Conservation (phyloP, 768 basidiomycete species). For the Amanita phalloides region DNA sequence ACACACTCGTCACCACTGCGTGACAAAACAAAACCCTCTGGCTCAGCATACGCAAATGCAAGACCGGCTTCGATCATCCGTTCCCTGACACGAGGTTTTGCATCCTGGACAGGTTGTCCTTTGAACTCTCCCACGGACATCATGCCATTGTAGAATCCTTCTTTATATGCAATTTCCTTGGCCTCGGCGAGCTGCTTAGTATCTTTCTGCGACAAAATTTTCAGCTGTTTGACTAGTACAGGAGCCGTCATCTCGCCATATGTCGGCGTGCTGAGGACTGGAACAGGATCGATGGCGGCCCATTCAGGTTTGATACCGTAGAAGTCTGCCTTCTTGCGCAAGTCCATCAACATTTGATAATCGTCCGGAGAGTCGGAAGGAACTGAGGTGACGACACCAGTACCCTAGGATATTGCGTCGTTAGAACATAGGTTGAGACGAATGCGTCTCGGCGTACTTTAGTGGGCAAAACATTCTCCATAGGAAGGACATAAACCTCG, state of each 20-base stretch:
- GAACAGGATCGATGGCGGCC: constrained; percentile 76
- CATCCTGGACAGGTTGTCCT: constrained; percentile 81
- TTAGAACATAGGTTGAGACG: background rate
- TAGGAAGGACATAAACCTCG: constrained; percentile 93
- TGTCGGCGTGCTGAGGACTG: constrained; percentile 81
- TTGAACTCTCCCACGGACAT: constrained; percentile 91
- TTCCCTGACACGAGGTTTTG: constrained; percentile 81
- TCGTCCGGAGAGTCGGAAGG: constrained; percentile 99
- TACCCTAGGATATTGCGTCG: constrained; percentile 46
- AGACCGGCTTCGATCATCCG: constrained; percentile 68
- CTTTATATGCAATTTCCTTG: constrained; percentile 97
- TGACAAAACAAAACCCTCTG: constrained; percentile 82
- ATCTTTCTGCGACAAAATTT: constrained; percentile 95
- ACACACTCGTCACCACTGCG: constrained; percentile 96
- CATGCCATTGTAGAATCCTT: constrained; percentile 91
- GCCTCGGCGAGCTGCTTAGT: constrained; percentile 89
- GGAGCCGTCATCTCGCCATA: constrained; percentile 90
- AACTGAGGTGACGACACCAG: constrained; percentile 95
- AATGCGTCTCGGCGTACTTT: constrained; percentile 39
- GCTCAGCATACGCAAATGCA: constrained; percentile 91
- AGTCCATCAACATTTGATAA: constrained; percentile 78
- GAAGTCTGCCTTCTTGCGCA: constrained; percentile 93
- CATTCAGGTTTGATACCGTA: constrained; percentile 91
- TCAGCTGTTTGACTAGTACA: constrained; percentile 74
- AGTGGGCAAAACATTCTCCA: constrained; percentile 95